A percentile compares a stretch with the other conserved stretches of the same genome.
These are phyloP conservation scores for Brassica napus DNA, from an alignment of 345 rosid species.

Conservation along the genomic window Da-Ae NC_063450.1:22782001-22782500, in stretches of 20 bases:
- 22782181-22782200: too few relatives aligned
- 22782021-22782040: too few relatives aligned
- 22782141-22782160: too few relatives aligned
- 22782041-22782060: too few relatives aligned
- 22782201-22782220: too few relatives aligned
- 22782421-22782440: conserved; percentile 42
- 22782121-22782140: too few relatives aligned
- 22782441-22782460: conserved; percentile 39
- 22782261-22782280: conserved; percentile 40
- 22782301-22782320: conserved; percentile 39
- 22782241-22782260: conserved; percentile 60
- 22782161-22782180: too few relatives aligned
- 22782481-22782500: conserved; percentile 55
- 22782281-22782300: conserved; percentile 47
- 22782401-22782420: conserved; percentile 44
- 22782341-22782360: background rate
- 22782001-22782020: too few relatives aligned
- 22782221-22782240: background rate
- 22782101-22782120: too few relatives aligned
- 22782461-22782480: conserved; percentile 60
- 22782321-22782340: conserved; percentile 1
- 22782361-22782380: conserved; percentile 12
- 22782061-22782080: too few relatives aligned
- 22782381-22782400: conserved; percentile 56
- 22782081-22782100: too few relatives aligned